Base-by-base conservation (phyloP, 1,139 yeast genomes). In the Kurtzmaniella quercitrusa region DNA sequence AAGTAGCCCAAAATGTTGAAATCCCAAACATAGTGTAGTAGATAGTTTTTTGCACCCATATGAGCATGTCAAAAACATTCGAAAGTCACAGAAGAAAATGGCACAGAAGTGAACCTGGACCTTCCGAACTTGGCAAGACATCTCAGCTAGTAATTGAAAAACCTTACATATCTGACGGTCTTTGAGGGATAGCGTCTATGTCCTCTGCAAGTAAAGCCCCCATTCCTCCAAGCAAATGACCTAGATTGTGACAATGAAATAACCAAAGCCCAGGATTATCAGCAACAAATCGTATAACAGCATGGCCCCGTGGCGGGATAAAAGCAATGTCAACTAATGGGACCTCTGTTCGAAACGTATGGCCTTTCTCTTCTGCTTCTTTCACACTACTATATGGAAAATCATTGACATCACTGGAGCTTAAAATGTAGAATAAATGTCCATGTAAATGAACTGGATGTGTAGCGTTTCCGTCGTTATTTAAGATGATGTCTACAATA, bases 381-480 rank as follows among this genome's bases (percentile, higher is more conserved):
- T 47, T 54, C 12, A 60, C 50, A 4, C 63, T 47, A 12, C 43
- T 41, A 41, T 49, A 61, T 2, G 58, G 58, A 44, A 65, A 65
- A 25, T 49, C 52, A 21, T 51, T 52, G 8, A 43, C 45, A 7
- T 50, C 48, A 31, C 58, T 62, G 51, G 45, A 59, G 46, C 63
- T 59, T 9, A 65, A 48, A 8, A 60, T 48, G 43, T 61, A 60
- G 43, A 65, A 62, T 25, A 52, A 51, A 45, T 67, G 73, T 3
- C 72, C 72, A 48, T 67, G 73, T 29, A 67, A 48, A 44, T 67
- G 72, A 39, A 63, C 55, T 4, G 71, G 71, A 46, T 67, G 73
- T 39, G 56, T 59, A 43, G 62, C 54, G 14, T 48, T 44, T 18
- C 54, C 47, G 40, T 52, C 51, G 45, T 63, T 65, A 46, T 65